Base-by-base conservation (phyloP, 768 basidiomycete genomes). In the Tylopilus sp. region DNA sequence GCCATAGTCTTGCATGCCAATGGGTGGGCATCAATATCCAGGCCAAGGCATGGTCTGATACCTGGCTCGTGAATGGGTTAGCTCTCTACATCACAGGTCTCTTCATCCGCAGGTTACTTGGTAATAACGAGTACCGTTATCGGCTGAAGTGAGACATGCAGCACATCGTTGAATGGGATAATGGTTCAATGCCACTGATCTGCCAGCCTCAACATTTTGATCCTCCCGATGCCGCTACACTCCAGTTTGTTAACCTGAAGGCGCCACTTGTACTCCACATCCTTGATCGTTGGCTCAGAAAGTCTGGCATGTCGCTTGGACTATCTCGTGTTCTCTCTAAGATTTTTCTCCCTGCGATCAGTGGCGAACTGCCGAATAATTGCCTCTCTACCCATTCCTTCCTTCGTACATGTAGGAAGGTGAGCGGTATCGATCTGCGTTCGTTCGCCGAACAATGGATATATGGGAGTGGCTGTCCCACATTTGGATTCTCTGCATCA, bases 371-470 rank as follows among this genome's bases (percentile, higher is more conserved):
- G 63, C 79, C 77, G 25, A 87, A 87, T 63, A 95, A 93, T 65
- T 80, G 84, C 21, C 76, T 99, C 10, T 91, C 92, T 1, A 98
- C 97, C 0, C 87, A 92, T 57, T 81, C 85, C 21, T 98, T 99
- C 72, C 78, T 98, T 54, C 76, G 93, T 53, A 93, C 84, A 40
- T 98, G 95, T 64, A 78, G 95, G 60, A 98, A 95, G 71, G 89
- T 95, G 56, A 91, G 90, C 64, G 92, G 94, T 11, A 87, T 92
- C 17, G 96, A 98, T 65, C 80, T 89, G 22, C 80, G 89, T 50
- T 81, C 83, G 26, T 99, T 99, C 65, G 91, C 92, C n/a, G 94
- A 98, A 64, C 96, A 98, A 69, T 99, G 97, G 97, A 92, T 99
- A 56, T 97, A 94, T 64, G 95, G 95, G 13, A 93, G 90, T 67